Conservation (phyloP, 2,329 filamentous ascomycete genomes). For the Trichoderma sp. region DNA sequence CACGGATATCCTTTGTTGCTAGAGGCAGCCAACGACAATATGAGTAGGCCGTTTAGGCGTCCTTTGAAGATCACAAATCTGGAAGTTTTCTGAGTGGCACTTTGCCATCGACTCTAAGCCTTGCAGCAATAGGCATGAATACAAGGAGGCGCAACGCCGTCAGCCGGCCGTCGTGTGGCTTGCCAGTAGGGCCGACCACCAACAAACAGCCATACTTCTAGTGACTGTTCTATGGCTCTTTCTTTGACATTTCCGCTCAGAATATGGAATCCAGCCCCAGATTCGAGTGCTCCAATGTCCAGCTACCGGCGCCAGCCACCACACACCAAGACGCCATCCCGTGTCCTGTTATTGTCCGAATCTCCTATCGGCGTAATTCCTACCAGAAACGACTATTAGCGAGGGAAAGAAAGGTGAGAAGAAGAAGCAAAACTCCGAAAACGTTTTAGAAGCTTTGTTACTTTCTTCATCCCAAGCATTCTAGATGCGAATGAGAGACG, state of each 20-base stretch:
- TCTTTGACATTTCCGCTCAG: not conserved
- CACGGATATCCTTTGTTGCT: not conserved
- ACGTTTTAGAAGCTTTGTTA: not conserved
- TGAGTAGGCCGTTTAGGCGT: not conserved
- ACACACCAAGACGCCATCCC: not conserved
- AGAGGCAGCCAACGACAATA: not conserved
- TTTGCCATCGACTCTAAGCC: not conserved
- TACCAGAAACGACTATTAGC: not conserved
- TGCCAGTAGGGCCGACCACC: conserved; percentile 2
- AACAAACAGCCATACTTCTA: not conserved
- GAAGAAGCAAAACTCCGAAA: not conserved
- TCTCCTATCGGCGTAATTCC: not conserved
- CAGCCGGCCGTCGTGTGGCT: conserved; percentile 1
- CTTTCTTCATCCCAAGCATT: not conserved
- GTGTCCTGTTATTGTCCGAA: not conserved
- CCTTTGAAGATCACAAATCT: not conserved
- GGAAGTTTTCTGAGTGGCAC: not conserved
- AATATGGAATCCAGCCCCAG: not conserved
- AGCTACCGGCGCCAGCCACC: not conserved
- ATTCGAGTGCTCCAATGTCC: not conserved
- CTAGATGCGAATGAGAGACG: not conserved
- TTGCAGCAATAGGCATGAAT: not conserved
- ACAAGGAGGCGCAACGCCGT: not conserved
- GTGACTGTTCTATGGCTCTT: not conserved
- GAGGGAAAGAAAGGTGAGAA: not conserved